Base-by-base conservation (phyloP, 2,329 filamentous ascomycete species). In the Hypocrella siamensis region DNA sequence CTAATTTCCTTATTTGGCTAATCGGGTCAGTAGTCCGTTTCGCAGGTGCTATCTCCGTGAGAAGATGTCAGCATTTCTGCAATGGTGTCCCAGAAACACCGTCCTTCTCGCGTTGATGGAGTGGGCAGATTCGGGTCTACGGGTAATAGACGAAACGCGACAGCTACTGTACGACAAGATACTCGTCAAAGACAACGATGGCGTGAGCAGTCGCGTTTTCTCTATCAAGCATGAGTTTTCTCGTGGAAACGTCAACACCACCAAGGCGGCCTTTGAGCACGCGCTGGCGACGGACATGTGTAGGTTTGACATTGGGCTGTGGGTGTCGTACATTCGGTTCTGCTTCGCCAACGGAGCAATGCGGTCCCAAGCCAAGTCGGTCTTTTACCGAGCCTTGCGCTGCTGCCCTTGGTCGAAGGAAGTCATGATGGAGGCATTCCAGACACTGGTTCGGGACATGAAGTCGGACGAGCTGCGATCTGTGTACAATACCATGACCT, bases 61-160 rank as follows among this genome's bases (percentile, higher is more conserved):
- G 6, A 58, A 75, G 10, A 56, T 93, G 1, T 54, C 60, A 4
- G 54, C 61, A 3, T 79, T 77, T 38, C 59, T 90, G 16, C 43
- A 45, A 0, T 48, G 57, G 6, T 93, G 85, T 48, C 83, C 85
- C 0, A 61, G 63, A 30, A 94, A 93, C 54, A 80, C 74, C 2
- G 63, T 83, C 5, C 77, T 94, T 38, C 63, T 92, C 1, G 61
- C 68, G 2, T 56, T 90, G 1, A 79, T 79, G 40, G 67, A 75
- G n/a, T 80, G 76, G 61, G 75, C 81, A 38, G 77, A 88, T 47
- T 63, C 72, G 2, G 70, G 76, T 6, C 70, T 83, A 27, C 69
- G 76, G 17, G 66, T 90, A 33, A 70, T 84, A 38, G 81, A 92
- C 42, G 78, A 82, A 14, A 70, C 92, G 15, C 73, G 80, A n/a